Evolutionary conservation across 2,329 filamentous ascomycete species (phyloP), one percentile per base, ranked within the genome.

Genomic region (Aspergillus brunneoviolaceus): DNA sequence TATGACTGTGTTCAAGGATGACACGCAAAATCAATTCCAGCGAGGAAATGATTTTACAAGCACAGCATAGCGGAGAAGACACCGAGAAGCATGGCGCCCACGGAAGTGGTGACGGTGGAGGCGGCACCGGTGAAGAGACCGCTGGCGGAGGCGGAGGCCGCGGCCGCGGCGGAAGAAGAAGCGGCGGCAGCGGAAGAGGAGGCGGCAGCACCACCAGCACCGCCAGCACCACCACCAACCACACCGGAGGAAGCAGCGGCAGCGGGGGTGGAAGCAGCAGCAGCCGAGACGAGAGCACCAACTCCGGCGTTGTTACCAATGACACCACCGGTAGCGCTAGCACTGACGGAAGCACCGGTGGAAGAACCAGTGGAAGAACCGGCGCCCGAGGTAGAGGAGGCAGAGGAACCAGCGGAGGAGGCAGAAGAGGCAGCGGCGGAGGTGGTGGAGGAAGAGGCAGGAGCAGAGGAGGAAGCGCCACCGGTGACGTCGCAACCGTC

Each of bases 1-100:
- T 49, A 54, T 45, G 27, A 27, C 35, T n/a, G 21, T 23, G 27
- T 31, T 19, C n/a, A 12, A 23, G n/a, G 11, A 35, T 16, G 21
- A 11, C 42, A 48, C 14, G 23, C 23, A 5, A 29, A 19, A 51
- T 55, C 25, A 53, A 49, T 56, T 50, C 23, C 21, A 51, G 48
- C 31, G 19, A 61, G 42, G 47, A 50, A 49, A 27, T 9, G 6
- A 16, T 6, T 52, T 67, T 68, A 74, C 58, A 74, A 61, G 64
- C 72, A 70, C 49, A 74, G 53, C 65, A 74, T 64, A 45, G 70
- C 69, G 51, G 67, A 61, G 47, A 73, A 48, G 59, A 74, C 49
- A 51, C 61, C 62, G 16, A 62, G 52, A 45, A 62, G 19, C 10
- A 62, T 60, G 52, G 64, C 66, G 56, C 70, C 51, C 52, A 65